These are phyloP conservation scores for Medicago arabica DNA, from an alignment of 306 rosid species.

Conservation along the genomic window DNA sequence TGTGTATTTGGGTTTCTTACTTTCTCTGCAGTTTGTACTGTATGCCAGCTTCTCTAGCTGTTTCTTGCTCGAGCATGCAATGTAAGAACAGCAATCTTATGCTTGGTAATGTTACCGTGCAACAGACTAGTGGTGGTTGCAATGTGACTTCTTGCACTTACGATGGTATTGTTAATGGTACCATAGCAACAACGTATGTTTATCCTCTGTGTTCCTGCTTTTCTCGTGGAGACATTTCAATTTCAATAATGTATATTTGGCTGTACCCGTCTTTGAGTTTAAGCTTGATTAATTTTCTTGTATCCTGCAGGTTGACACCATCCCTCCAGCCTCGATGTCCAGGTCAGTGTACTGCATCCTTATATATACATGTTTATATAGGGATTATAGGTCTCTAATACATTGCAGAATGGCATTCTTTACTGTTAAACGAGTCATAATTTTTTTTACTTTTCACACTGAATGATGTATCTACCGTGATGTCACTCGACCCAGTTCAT, in stretches of 20 bases:
- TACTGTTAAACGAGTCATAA: background rate
- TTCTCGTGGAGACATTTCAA: constrained; percentile 13
- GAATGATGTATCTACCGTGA: constrained; percentile 23
- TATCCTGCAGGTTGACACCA: constrained; percentile 65
- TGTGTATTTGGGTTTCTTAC: constrained; percentile 33
- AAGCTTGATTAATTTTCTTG: constrained; percentile 35
- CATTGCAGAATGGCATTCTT: constrained; percentile 22
- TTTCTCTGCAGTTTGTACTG: constrained; percentile 76
- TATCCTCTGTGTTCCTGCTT: constrained; percentile 4
- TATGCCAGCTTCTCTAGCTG: constrained; percentile 95
- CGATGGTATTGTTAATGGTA: constrained; percentile 80
- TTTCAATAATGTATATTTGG: constrained; percentile 16
- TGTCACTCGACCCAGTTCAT: background rate
- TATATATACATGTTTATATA: no score
- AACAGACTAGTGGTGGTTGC: constrained; percentile 87
- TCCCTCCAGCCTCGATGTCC: constrained; percentile 97
- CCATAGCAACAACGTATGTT: constrained; percentile 77
- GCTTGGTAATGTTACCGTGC: constrained; percentile 81
- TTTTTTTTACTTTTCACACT: background rate
- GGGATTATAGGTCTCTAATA: constrained; percentile 14
- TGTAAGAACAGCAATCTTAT: constrained; percentile 85
- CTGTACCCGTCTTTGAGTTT: background rate
- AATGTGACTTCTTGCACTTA: constrained; percentile 86
- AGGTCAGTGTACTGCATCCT: constrained; percentile 52
- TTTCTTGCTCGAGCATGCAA: constrained; percentile 98